Conservation (phyloP, 2,329 filamentous ascomycete genomes). For the Penicillium griseofulvum region DNA sequence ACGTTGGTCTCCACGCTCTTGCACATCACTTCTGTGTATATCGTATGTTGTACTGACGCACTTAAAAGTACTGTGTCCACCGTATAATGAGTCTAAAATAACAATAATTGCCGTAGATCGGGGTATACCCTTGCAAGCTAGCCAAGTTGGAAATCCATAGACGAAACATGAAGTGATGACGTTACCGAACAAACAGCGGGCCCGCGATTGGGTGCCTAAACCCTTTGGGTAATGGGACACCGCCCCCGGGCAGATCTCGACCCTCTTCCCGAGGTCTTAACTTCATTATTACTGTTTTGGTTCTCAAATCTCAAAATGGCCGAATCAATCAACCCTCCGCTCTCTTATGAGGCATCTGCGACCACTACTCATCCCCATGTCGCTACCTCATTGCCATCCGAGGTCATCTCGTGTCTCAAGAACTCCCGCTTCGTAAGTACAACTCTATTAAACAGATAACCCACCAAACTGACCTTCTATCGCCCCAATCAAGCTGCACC, state of each 20-base stretch:
- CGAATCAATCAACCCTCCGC: slow-evolving; percentile 59
- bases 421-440: slow-evolving; percentile 85
- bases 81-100: background rate
- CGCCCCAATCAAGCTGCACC: slow-evolving; percentile 67
- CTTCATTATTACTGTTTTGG: slow-evolving; percentile 7
- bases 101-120: background rate
- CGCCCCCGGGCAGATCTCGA: slow-evolving; percentile 14
- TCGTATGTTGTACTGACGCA: too few species aligned
- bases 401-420: slow-evolving; percentile 86
- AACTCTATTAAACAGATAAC: background rate
- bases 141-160: background rate
- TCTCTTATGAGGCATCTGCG: slow-evolving; percentile 73
- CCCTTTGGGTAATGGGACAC: slow-evolving; percentile 7
- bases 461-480: background rate
- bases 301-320: slow-evolving; percentile 33
- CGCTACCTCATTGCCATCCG: slow-evolving; percentile 69
- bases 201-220: background rate
- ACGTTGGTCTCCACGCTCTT: background rate
- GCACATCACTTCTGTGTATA: background rate
- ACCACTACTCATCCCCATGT: slow-evolving; percentile 69
- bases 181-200: background rate
- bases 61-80: background rate
- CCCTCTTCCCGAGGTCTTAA: background rate
- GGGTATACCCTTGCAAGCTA: background rate
- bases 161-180: slow-evolving; percentile 7